phyloP scores from a whole-genome alignment of 345 rosid genomes.

The Capsella bursapastoris region DNA sequence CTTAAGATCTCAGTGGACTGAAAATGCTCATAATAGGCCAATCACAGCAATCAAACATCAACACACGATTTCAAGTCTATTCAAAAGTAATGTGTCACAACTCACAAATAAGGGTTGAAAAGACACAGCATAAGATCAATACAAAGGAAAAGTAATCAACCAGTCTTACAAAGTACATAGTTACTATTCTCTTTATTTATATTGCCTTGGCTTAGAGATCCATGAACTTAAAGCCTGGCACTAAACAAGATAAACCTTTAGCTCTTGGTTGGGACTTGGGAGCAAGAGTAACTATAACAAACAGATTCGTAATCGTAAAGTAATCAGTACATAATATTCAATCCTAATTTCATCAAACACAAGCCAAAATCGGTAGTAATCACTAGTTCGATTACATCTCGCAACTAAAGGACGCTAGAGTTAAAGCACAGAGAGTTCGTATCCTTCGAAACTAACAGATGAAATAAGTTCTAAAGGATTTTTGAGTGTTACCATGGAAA shows the following conservation, averaged over 20 bases:
- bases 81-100: no score
- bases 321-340: background rate
- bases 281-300: background rate
- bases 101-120: background rate
- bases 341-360: background rate
- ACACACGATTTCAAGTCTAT: no score
- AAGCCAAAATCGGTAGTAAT: background rate
- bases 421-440: background rate
- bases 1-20: background rate
- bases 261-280: no score
- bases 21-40: background rate
- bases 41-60: no score
- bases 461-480: background rate
- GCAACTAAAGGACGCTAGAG: background rate
- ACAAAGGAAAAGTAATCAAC: background rate
- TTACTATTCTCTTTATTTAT: background rate
- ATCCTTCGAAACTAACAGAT: background rate
- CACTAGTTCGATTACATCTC: background rate
- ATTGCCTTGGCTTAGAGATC: background rate
- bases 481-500: background rate
- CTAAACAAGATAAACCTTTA: background rate
- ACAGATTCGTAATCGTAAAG: slow-evolving; percentile 3
- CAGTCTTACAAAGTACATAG: background rate
- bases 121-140: background rate
- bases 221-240: background rate